Evolutionary conservation across 192 early-diverging fungal species (phyloP).

Genomic region (Umbelopsis isabellina): DNA sequence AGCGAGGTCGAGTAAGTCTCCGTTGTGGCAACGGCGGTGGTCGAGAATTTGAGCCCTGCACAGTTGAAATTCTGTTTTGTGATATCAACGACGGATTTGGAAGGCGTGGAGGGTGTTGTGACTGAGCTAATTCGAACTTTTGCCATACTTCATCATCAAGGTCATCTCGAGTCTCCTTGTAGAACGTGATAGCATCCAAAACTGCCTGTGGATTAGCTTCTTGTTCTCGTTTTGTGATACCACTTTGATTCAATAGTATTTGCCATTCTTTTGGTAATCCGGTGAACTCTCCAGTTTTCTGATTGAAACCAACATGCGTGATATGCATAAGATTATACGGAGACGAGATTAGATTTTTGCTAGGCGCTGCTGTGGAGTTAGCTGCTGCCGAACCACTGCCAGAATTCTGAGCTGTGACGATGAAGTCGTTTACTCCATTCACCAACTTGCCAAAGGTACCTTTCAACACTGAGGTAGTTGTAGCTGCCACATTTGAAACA

Average conservation of each 20-base stretch:
- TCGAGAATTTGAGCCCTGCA: not conserved
- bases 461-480: constrained; percentile 8
- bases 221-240: constrained; percentile 90
- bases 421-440: constrained; percentile 5
- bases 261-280: constrained; percentile 92
- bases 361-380: not conserved
- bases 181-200: constrained; percentile 6
- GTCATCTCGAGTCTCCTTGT: constrained; percentile 22
- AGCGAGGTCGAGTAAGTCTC: not conserved
- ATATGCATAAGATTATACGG: constrained; percentile 95
- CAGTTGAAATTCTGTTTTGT: not conserved
- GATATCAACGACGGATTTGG: constrained; percentile 13
- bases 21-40: constrained; percentile 1
- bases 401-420: constrained; percentile 6
- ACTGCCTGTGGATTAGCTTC: constrained; percentile 77
- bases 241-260: constrained; percentile 82
- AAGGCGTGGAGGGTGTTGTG: constrained; percentile 13
- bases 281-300: constrained; percentile 90
- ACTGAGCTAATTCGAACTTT: constrained; percentile 34
- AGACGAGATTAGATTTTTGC: constrained; percentile 62
- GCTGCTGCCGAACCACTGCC: not conserved
- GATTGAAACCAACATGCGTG: constrained; percentile 94
- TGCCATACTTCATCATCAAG: constrained; percentile 39
- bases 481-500: constrained; percentile 2
- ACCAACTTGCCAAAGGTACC: constrained; percentile 17